These are phyloP conservation scores for Grosmannia penicillata DNA, from an alignment of 2,329 filamentous ascomycete species.

Conservation along the genomic window DNA sequence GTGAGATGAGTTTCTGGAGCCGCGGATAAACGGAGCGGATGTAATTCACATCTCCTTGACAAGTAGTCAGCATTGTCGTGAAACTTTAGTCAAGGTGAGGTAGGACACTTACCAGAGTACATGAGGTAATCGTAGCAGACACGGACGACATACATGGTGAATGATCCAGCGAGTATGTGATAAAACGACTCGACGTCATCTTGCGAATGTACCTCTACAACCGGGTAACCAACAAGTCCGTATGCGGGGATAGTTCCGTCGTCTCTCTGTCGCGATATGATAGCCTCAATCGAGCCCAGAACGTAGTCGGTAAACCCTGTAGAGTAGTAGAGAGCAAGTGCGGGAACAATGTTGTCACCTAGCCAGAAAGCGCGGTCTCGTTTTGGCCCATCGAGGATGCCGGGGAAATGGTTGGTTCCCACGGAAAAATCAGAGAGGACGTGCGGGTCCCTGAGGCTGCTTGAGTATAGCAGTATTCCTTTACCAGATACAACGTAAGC, in stretches of 20 bases:
- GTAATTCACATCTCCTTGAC: not conserved
- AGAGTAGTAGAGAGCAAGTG: not conserved
- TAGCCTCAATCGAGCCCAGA: not conserved
- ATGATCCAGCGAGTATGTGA: not conserved
- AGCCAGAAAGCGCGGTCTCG: slow-evolving; percentile 8
- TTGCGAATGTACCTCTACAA: not conserved
- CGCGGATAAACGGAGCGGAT: not conserved
- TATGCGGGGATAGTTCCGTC: not conserved
- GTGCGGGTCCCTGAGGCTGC: not conserved
- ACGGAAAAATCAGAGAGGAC: not conserved
- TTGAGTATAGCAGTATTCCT: not conserved
- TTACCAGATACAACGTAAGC: not conserved
- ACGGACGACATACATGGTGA: not conserved
- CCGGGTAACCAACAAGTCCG: not conserved
- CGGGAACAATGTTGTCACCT: slow-evolving; percentile 2
- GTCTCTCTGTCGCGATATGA: not conserved
- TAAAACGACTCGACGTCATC: not conserved
- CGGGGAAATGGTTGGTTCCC: not conserved
- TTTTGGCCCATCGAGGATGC: slow-evolving; percentile 7
- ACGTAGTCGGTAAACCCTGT: not conserved
- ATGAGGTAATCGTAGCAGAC: not conserved
- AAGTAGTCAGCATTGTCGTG: not conserved
- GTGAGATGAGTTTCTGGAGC: not conserved
- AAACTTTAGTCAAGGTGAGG: not conserved
- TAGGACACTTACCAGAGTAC: not conserved